Percentiles rank a stretch among this genome's conserved stretches.
These are phyloP conservation scores for Hymenoscyphus occultus DNA, from an alignment of 2,329 filamentous ascomycete genomes.

Conservation along the genomic window DNA sequence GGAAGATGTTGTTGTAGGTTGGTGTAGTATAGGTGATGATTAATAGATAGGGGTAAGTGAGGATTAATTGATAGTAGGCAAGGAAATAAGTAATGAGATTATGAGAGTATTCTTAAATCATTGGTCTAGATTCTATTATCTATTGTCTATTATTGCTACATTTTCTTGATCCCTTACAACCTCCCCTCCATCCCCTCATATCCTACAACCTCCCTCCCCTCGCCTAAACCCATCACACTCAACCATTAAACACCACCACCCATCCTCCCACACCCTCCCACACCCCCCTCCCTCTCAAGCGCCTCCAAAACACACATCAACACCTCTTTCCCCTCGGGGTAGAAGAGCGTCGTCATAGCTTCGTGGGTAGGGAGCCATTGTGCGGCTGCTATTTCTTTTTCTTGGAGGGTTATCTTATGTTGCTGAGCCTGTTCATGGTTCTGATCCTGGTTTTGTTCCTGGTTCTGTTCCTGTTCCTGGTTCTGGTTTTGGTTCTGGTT, in stretches of 20 bases:
- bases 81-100: too few species aligned
- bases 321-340: conserved; percentile 19
- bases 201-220: too few species aligned
- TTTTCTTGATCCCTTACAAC: background rate
- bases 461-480: too few species aligned
- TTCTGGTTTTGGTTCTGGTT: too few species aligned
- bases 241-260: background rate
- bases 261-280: background rate
- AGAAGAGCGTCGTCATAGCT: conserved; percentile 16
- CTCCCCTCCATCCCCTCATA: background rate
- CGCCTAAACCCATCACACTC: background rate
- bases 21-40: too few species aligned
- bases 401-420: conserved; percentile 21
- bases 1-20: too few species aligned
- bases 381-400: conserved; percentile 22
- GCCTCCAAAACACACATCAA: conserved; percentile 13
- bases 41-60: too few species aligned
- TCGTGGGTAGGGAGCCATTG: conserved; percentile 23
- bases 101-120: too few species aligned
- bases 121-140: too few species aligned
- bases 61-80: too few species aligned
- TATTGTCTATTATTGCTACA: too few species aligned
- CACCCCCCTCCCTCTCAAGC: background rate
- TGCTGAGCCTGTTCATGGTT: conserved; percentile 4
- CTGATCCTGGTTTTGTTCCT: too few species aligned